These are phyloP conservation scores for Talaromyces sp. DNA, from an alignment of 2,329 filamentous ascomycete species.

Conservation along the genomic window DNA sequence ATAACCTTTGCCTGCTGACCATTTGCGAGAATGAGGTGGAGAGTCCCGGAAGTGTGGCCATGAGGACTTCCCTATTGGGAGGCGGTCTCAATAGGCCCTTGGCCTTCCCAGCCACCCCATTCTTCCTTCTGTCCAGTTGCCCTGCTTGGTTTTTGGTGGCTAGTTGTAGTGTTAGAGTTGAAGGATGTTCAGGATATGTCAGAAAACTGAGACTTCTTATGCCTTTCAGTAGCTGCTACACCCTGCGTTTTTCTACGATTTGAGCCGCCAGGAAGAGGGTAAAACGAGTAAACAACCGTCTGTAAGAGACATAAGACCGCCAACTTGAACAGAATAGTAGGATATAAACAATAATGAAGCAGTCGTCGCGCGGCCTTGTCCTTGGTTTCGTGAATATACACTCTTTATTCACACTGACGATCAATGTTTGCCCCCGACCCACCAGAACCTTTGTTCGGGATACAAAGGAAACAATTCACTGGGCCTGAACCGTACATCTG, in stretches of 20 bases:
- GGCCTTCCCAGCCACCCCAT: not conserved
- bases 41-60: not conserved
- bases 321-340: not conserved
- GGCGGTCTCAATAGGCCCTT: not conserved
- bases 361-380: not conserved
- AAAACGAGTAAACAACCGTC: not conserved
- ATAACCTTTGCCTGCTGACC: not conserved
- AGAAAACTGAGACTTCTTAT: not conserved
- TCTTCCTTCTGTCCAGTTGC: not conserved
- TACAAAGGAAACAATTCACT: not conserved
- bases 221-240: not conserved
- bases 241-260: not conserved
- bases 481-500: not conserved
- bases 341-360: not conserved
- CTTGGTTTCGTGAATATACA: not conserved
- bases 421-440: not conserved
- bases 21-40: not conserved
- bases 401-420: not conserved
- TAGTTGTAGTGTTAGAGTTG: not conserved
- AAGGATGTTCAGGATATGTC: not conserved
- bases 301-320: not conserved
- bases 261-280: not conserved
- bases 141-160: not conserved
- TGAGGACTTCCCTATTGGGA: slow-evolving; percentile 2
- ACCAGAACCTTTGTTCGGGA: not conserved